Evolutionary conservation across 441 rosid genomes (phyloP).

Genomic region (Erodium trifolium): DNA sequence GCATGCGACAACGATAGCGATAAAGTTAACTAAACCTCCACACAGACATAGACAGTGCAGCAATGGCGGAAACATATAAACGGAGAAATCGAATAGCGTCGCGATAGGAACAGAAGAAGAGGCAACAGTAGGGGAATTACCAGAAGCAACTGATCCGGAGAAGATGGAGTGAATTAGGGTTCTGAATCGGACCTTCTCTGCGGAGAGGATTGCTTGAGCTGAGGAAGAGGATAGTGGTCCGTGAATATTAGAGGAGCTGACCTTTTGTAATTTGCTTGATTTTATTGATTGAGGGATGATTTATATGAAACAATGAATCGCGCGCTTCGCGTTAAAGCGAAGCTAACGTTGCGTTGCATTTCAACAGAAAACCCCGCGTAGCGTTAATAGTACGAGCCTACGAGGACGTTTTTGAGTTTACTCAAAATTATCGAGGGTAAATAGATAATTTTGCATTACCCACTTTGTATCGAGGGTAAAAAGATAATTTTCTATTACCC

Average conservation of each 20-base stretch:
- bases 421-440: no score
- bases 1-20: neutral
- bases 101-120: neutral
- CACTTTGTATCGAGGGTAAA: no score
- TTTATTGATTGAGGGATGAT: neutral
- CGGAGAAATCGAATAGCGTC: neutral
- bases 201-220: neutral
- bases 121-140: neutral
- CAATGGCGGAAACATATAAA: neutral
- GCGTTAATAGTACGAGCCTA: no score
- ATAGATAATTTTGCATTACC: no score
- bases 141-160: neutral
- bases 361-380: no score
- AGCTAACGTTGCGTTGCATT: neutral
- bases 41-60: neutral
- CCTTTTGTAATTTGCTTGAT: neutral
- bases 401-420: no score
- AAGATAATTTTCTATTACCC: no score
- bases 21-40: neutral
- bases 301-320: neutral
- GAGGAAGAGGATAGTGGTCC: neutral
- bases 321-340: neutral
- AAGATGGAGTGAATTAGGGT: neutral
- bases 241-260: neutral
- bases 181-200: neutral